phyloP scores from a whole-genome alignment of 1,139 yeast species.

The Suhomyces anneliseae region DNA sequence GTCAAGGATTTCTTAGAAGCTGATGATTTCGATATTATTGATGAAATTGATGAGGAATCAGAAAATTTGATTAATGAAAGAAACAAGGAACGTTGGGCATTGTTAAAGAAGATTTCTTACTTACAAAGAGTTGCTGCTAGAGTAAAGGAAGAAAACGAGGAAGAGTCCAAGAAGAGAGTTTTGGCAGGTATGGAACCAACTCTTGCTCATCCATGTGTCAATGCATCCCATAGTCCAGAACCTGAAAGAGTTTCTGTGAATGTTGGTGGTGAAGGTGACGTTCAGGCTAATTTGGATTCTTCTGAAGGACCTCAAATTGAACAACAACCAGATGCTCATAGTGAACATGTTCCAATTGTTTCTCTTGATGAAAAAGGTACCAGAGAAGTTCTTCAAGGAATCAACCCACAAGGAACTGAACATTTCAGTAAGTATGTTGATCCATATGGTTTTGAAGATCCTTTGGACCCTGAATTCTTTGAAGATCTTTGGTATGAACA shows the following conservation, averaged over 20 bases:
- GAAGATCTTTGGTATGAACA: constrained; percentile 86
- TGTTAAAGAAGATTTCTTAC: constrained; percentile 68
- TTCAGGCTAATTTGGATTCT: constrained; percentile 7
- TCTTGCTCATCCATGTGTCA: constrained; percentile 5
- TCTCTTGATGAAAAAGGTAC: constrained; percentile 48
- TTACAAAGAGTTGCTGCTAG: constrained; percentile 61
- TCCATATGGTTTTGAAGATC: constrained; percentile 88
- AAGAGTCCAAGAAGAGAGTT: constrained; percentile 33
- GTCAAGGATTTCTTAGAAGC: constrained; percentile 55
- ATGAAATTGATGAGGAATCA: constrained; percentile 40
- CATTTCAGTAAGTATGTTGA: constrained; percentile 59
- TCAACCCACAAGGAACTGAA: constrained; percentile 33
- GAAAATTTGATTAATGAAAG: constrained; percentile 44
- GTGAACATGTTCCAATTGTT: constrained; percentile 42
- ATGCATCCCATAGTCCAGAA: constrained; percentile 8
- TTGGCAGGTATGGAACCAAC: constrained; percentile 34
- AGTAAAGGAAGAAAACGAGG: constrained; percentile 33
- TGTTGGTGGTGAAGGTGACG: constrained; percentile 16
- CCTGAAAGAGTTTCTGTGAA: constrained; percentile 17
- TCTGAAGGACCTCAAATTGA: constrained; percentile 6
- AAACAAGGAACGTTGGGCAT: constrained; percentile 63
- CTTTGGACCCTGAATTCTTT: constrained; percentile 72
- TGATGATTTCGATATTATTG: constrained; percentile 39
- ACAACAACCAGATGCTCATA: neutral
- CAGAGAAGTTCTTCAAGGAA: constrained; percentile 40